Evolutionary conservation across 1,284 basidiomycete species (phyloP).

Genomic region (Cryptococcus jaspeensis): DNA sequence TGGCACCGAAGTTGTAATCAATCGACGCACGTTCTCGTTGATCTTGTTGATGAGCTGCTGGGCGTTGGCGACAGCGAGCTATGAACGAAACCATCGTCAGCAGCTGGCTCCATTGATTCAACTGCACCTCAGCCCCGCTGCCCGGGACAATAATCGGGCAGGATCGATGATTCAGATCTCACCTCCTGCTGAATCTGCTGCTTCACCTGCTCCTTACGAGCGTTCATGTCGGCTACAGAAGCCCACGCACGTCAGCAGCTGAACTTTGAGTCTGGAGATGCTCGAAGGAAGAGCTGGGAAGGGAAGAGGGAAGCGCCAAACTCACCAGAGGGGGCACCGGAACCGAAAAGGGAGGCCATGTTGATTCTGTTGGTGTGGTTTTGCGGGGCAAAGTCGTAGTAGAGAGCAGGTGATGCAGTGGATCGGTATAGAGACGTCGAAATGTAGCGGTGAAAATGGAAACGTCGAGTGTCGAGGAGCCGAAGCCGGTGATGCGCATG

Average conservation of each 20-base stretch:
- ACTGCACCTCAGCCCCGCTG: not conserved
- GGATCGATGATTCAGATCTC: constrained; percentile 2
- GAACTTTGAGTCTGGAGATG: too few relatives aligned
- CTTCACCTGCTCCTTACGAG: constrained; percentile 52
- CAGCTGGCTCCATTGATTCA: not conserved
- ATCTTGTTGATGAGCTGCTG: constrained; percentile 53
- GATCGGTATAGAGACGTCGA: not conserved
- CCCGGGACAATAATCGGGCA: too few relatives aligned
- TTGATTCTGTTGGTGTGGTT: not conserved
- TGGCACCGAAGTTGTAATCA: not conserved
- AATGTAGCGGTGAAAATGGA: not conserved
- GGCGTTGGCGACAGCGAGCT: constrained; percentile 50
- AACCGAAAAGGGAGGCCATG: constrained; percentile 29
- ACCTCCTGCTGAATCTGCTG: constrained; percentile 49
- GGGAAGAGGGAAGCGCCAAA: too few relatives aligned
- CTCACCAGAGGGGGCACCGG: constrained; percentile 5
- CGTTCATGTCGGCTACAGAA: constrained; percentile 38
- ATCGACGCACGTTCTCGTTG: constrained; percentile 49
- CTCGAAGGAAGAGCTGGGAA: too few relatives aligned
- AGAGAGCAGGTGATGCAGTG: not conserved
- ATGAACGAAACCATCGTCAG: not conserved
- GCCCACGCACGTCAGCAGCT: not conserved
- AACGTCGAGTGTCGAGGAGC: not conserved
- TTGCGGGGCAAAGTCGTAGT: not conserved
- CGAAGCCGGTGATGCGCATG: not conserved